Conservation (phyloP, 768 basidiomycete species). For the Termitomyces sp. region DNA sequence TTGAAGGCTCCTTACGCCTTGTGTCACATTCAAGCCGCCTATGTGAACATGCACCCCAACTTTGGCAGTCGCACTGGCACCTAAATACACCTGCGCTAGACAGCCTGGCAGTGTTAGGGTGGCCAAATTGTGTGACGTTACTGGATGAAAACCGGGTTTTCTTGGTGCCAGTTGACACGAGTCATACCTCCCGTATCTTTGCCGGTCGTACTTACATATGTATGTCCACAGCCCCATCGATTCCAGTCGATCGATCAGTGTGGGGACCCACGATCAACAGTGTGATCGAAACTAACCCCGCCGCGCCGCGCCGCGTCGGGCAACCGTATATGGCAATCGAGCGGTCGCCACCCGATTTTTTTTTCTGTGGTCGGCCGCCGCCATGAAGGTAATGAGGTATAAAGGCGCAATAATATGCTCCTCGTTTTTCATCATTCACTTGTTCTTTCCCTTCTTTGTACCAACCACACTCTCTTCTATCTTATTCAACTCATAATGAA, state of each 20-base stretch:
- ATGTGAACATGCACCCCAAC: neutral
- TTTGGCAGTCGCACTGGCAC: neutral
- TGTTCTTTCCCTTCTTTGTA: neutral
- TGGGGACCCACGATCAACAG: neutral
- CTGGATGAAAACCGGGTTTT: too few species aligned
- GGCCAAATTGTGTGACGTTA: too few species aligned
- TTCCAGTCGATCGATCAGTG: neutral
- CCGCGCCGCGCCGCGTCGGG: neutral
- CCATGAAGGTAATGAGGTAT: neutral
- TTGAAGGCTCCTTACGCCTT: too few species aligned
- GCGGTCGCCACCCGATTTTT: neutral
- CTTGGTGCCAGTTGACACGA: neutral
- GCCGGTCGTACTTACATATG: too few species aligned
- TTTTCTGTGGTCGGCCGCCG: neutral
- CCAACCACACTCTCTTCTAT: constrained; percentile 1
- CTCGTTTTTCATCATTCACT: neutral
- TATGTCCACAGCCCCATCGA: too few species aligned
- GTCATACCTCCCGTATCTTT: neutral
- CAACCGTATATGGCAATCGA: too few species aligned
- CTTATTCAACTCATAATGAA: constrained; percentile 17
- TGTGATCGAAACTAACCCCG: neutral
- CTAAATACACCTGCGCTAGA: neutral
- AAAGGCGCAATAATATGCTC: neutral
- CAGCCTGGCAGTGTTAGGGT: neutral
- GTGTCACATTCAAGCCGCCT: too few species aligned